Conservation (phyloP, 2,329 filamentous ascomycete genomes). For the Aspergillus texensis region DNA sequence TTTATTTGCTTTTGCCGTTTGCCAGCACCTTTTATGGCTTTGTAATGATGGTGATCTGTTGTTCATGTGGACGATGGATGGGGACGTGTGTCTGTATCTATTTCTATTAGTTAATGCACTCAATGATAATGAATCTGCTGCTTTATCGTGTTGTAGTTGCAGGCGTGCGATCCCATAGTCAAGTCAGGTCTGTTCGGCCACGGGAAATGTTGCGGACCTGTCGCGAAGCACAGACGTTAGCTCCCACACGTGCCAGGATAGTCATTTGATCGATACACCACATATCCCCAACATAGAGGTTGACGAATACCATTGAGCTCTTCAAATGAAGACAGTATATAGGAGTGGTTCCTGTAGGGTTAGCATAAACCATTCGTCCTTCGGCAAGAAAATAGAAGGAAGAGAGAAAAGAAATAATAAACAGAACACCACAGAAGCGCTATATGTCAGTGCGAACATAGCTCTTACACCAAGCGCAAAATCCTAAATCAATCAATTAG, state of each 20-base stretch:
- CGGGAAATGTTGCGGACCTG: neutral
- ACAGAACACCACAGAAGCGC: neutral
- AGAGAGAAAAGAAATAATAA: neutral
- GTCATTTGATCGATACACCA: neutral
- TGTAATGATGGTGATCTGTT: constrained; percentile 14
- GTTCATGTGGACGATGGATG: constrained; percentile 7
- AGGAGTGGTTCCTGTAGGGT: neutral
- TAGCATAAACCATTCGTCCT: neutral
- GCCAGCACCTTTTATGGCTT: constrained; percentile 7
- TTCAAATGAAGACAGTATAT: neutral
- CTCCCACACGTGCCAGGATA: neutral
- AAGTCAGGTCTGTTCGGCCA: neutral
- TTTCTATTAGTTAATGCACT: constrained; percentile 11
- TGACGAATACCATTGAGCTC: neutral
- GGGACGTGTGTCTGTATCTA: constrained; percentile 11
- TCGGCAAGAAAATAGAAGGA: neutral
- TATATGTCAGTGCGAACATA: neutral
- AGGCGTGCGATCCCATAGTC: neutral
- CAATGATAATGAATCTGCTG: neutral
- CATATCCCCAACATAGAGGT: neutral
- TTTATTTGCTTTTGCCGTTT: constrained; percentile 5
- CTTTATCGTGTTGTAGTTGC: neutral
- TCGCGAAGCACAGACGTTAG: neutral
- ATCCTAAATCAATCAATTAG: neutral
- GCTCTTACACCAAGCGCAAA: neutral